Base-by-base conservation (phyloP, 306 rosid genomes). In the Prinsepia uniflora region DNA sequence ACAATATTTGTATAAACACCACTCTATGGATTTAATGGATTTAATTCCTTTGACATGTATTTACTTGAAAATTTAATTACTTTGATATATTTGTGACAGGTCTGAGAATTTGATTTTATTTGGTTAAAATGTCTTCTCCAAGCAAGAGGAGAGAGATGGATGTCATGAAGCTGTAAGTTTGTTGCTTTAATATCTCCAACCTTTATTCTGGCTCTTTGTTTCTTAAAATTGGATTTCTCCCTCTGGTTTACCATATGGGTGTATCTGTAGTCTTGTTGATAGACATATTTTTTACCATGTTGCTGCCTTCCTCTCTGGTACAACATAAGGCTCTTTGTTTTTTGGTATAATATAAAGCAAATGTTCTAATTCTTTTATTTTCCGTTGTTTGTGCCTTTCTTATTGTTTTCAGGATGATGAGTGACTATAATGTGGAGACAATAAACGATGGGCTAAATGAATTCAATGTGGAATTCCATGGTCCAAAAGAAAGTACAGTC, bases 131-230 rank as follows among this genome's bases (percentile, higher is more conserved):
- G 99, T 95, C 97, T 78, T 95, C 99, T 82, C 99, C 97, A 76
- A 91, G 97, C 86, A 95, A 95, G 86, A 88, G 99, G 79, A 85
- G 99, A 83, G 99, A 95, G 74, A 91, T 95, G 96, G 99, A 95
- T 86, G 99, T 95, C 68, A 91, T 91, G 99, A 95, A 95, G 80
- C 72, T 95, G 99, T 95, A 82, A 87, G 99, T 79, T 62, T 36
- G 19, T 24, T 67, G 44, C 65, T 72, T 30, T 58, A 43, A 12
- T 24, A 61, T 30, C 46, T 58, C 17, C n/a, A 43, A 9, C 66
- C 12, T 69, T 57, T 46, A 49, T 15, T 24, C 46, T 58, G 54
- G 49, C 15, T 52, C 20, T 1, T 68, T 6, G 11, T 56, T 20
- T 55, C 9, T 55, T 22, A 55, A 55, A 22, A 56, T 46, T 15